Evolutionary conservation across 352 stramenopile genomes (phyloP).

Genomic region (Globisporangium spinosum): DNA sequence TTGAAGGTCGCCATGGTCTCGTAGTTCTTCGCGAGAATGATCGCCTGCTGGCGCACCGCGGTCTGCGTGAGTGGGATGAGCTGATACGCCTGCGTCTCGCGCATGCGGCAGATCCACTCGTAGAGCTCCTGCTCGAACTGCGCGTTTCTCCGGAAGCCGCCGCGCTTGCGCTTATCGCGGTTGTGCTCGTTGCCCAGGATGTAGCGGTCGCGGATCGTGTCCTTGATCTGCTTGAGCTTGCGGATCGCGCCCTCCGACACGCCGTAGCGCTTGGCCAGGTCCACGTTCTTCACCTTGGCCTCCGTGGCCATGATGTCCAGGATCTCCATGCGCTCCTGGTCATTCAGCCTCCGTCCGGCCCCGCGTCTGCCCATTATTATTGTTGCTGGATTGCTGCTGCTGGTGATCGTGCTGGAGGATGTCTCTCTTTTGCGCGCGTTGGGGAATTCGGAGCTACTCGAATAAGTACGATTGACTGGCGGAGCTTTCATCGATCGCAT

Average conservation of each 20-base stretch:
- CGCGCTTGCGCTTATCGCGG: conserved; percentile 84
- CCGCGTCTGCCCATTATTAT: conserved; percentile 62
- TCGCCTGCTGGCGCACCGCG: conserved; percentile 78
- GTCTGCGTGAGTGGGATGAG: conserved; percentile 83
- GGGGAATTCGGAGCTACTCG: conserved; percentile 18
- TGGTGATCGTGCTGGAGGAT: neutral
- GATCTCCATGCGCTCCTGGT: conserved; percentile 90
- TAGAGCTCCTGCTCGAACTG: conserved; percentile 86
- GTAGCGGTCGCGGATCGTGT: conserved; percentile 81
- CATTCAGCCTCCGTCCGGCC: conserved; percentile 74
- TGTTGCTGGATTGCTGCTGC: neutral
- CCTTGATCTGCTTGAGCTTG: conserved; percentile 88
- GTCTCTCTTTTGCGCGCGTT: neutral
- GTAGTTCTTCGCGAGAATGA: conserved; percentile 82
- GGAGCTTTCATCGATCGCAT: neutral
- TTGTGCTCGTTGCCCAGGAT: conserved; percentile 82
- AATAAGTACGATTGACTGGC: conserved; percentile 29
- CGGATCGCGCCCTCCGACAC: conserved; percentile 84
- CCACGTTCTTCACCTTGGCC: conserved; percentile 83
- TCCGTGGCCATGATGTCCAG: conserved; percentile 78
- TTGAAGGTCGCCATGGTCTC: conserved; percentile 84
- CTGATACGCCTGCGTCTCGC: conserved; percentile 77
- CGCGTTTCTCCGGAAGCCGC: conserved; percentile 77
- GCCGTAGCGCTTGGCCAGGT: conserved; percentile 81
- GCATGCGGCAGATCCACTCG: conserved; percentile 83